Percentiles rank a stretch among this genome's conserved stretches.
Evolutionary conservation across 352 stramenopile species (phyloP).

Genomic region (Phytophthora pinifolia): DNA sequence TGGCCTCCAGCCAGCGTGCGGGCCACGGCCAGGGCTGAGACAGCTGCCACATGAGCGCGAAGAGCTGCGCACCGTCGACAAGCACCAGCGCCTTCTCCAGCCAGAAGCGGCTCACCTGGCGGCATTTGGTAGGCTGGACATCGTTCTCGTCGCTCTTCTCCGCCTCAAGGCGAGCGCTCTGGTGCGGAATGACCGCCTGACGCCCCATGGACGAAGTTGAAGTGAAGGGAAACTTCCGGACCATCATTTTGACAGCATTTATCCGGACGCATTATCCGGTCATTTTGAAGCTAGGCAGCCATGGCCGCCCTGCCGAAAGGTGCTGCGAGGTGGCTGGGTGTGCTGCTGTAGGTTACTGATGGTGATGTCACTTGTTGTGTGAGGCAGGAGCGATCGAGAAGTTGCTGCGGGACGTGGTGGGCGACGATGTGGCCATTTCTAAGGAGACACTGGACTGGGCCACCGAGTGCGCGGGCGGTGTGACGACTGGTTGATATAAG

Average conservation of each 20-base stretch:
- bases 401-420: slow-evolving; percentile 55
- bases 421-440: slow-evolving; percentile 49
- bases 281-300: no score
- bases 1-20: slow-evolving; percentile 48
- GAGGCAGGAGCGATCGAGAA: slow-evolving; percentile 32
- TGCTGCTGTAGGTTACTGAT: not conserved
- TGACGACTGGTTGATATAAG: not conserved
- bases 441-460: slow-evolving; percentile 74
- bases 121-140: slow-evolving; percentile 3
- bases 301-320: slow-evolving; percentile 24
- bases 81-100: slow-evolving; percentile 54
- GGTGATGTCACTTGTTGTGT: slow-evolving; percentile 1
- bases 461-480: slow-evolving; percentile 56
- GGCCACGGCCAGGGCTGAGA: slow-evolving; percentile 81
- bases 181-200: slow-evolving; percentile 25
- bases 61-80: slow-evolving; percentile 56
- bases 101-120: slow-evolving; percentile 54
- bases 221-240: slow-evolving; percentile 21
- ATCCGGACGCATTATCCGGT: no score
- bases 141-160: slow-evolving; percentile 2
- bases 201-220: slow-evolving; percentile 23
- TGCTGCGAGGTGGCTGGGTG: slow-evolving; percentile 1
- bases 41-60: slow-evolving; percentile 72
- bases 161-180: slow-evolving; percentile 3
- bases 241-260: slow-evolving; percentile 14